Evolutionary conservation across 768 basidiomycete species (phyloP), one percentile per base, ranked within the genome.

Genomic region (Trametes gibbosa): DNA sequence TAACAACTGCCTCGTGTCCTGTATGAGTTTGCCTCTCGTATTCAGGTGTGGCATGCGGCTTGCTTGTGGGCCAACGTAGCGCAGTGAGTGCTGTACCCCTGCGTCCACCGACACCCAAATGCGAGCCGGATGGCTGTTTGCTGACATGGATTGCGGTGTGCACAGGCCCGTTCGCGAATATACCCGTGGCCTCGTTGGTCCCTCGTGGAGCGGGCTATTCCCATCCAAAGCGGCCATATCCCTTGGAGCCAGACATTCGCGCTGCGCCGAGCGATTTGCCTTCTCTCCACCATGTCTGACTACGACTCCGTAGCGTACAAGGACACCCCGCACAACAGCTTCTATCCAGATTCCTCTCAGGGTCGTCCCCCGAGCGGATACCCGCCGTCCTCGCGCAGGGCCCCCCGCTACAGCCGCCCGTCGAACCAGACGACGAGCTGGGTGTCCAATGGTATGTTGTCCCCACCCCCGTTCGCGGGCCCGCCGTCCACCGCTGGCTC

Each of bases 401-500:
- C 54, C 5, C 60, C 60, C 5, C 60, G 60, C 27, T 61, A 61
- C 39, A 61, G 60, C 29, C 60, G 60, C 34, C 35, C 49, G 16
- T 47, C 54, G 34, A 51, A 34, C 32, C 50, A 32, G 29, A 32
- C 29, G 29, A 32, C 60, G n/a, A 61, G 60, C 39, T 61, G 60
- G 60, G 54, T 61, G 6, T 61, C 60, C 13, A 55, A 61, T 41
- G 55, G 53, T 37, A 53, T 61, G 59, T 32, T 59, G n/a, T 59
- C 59, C 39, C 56, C 51, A 16, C 56, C 51, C 10, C 41, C 35
- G 23, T 46, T 43, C 23, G 27, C 52, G 9, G 45, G 48, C 17
- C 56, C 46, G 21, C 47, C 50, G 5, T 55, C 58, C 8, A 51
- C 53, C 10, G 25, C 51, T 23, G 46, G 59, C 14, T 60, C 63